These are phyloP conservation scores for Prunus campanulata DNA, from an alignment of 306 rosid genomes.

Conservation along the genomic window DNA sequence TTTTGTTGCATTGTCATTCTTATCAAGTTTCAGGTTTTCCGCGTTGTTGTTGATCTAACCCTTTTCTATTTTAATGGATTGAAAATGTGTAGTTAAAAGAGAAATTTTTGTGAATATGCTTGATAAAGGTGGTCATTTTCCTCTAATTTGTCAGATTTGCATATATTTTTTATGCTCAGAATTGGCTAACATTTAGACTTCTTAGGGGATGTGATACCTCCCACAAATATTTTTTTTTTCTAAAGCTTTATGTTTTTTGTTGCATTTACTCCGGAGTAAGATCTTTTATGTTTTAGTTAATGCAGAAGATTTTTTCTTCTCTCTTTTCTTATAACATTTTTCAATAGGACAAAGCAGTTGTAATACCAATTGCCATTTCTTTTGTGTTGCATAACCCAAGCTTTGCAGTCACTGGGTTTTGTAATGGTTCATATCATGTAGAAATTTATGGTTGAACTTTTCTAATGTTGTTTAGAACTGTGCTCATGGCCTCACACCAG, in stretches of 20 bases:
- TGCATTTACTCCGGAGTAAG: too few relatives aligned
- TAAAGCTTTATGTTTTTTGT: not conserved
- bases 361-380: not conserved
- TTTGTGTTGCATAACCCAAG: slow-evolving; percentile 3
- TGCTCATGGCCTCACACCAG: not conserved
- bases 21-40: not conserved
- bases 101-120: not conserved
- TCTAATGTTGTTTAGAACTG: not conserved
- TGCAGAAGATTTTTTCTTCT: not conserved
- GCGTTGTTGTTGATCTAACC: not conserved
- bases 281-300: not conserved
- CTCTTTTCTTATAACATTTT: not conserved
- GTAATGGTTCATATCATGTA: not conserved
- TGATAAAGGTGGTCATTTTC: not conserved
- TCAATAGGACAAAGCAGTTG: not conserved
- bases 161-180: not conserved
- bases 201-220: not conserved
- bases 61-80: not conserved
- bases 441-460: not conserved
- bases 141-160: not conserved
- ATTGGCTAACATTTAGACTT: not conserved
- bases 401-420: not conserved
- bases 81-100: not conserved
- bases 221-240: not conserved
- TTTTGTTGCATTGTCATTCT: not conserved